Base-by-base conservation (phyloP, 106 monocot species). In the Dendrobium chrysotoxum region DNA sequence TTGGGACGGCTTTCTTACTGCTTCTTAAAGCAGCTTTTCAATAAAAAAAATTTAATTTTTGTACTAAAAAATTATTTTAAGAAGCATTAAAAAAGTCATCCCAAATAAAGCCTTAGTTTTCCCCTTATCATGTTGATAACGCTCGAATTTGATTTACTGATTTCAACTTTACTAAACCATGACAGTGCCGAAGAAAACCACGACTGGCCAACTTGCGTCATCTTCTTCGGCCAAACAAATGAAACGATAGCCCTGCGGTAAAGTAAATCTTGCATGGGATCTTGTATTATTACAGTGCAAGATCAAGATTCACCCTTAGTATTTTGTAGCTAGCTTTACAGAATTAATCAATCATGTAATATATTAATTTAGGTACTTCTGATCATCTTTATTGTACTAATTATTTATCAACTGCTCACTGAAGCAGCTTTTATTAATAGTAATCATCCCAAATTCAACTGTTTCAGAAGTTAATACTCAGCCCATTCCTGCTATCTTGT, bases 121-220 rank as follows among this genome's bases (percentile, higher is more conserved):
- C 30, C 1, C 31, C 12, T 2, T 3, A 35, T 35, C 28, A 31
- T 31, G 70, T 70, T 38, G 8, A 68, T 26, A 28, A 13, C 13
- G 68, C 68, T 30, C 70, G 35, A 70, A 15, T 70, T 38, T 70
- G 1, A 70, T 31, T 28, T 31, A 35, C 30, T 15, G 13, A 13
- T 68, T 10, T 68, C 30, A 68, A 68, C 10, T 40, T 73, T 20
- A 12, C 21, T 40, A 7, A 44, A 21, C n/a, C n/a, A n/a, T 28
- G 25, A 4, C 76, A 76, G 76, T 50, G 50, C 28, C 47, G 47
- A 76, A 76, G 76, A 76, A 76, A 47, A 23, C n/a, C 21, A 42
- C 25, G 28, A 11, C 26, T 2, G 50, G 46, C 47, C 76, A 76
- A 47, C 26, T 76, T 21, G 50, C 50, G 15, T 40, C 76, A 28